A percentile compares a stretch with the other conserved stretches of the same genome.
Conservation (phyloP, 257 asterid genomes). For the Solanum sitiens region DNA sequence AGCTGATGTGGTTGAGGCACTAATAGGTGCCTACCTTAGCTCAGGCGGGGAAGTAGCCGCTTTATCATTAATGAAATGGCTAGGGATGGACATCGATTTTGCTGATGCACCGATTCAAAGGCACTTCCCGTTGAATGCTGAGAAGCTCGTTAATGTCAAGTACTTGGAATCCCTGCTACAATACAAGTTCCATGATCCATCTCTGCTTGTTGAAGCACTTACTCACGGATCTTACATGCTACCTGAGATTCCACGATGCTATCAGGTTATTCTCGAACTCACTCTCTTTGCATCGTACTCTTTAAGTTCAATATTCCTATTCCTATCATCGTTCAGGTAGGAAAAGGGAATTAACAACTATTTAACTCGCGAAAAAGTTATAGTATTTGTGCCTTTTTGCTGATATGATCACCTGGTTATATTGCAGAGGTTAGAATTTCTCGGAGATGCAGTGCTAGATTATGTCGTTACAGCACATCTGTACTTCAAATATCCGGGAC, state of each 20-base stretch:
- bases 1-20: constrained; percentile 83
- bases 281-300: too few species aligned
- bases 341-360: too few species aligned
- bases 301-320: too few species aligned
- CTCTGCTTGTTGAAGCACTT: constrained; percentile 73
- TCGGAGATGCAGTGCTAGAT: constrained; percentile 82
- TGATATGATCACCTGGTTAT: not conserved
- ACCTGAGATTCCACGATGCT: constrained; percentile 71
- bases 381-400: not conserved
- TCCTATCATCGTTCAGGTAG: too few species aligned
- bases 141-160: constrained; percentile 29
- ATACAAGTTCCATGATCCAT: constrained; percentile 47
- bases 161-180: constrained; percentile 37
- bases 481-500: constrained; percentile 34
- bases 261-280: constrained; percentile 41
- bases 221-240: constrained; percentile 85
- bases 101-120: constrained; percentile 26
- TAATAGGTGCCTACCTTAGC: constrained; percentile 72
- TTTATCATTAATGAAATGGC: constrained; percentile 62
- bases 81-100: constrained; percentile 45
- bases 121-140: constrained; percentile 32
- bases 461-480: constrained; percentile 49
- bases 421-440: constrained; percentile 64
- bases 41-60: constrained; percentile 64
- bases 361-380: too few species aligned